These are phyloP conservation scores for Tuber brumale DNA, from an alignment of 495 filamentous ascomycete species.

Conservation along the genomic window DNA sequence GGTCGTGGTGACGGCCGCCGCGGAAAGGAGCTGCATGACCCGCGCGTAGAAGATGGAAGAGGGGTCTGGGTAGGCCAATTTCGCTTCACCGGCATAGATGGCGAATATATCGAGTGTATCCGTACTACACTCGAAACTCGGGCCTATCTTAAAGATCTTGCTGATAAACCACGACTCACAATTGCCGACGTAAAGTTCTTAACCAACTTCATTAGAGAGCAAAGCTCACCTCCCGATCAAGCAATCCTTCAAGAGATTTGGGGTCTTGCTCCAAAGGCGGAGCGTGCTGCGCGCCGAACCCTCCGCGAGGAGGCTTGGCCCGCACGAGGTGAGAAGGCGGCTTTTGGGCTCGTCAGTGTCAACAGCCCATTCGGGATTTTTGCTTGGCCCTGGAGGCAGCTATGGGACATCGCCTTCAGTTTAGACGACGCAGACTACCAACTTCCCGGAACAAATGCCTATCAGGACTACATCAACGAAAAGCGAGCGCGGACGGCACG, in stretches of 20 bases:
- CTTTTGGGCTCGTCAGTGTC: conserved; percentile 9
- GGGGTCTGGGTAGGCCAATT: conserved; percentile 26
- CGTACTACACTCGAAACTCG: conserved; percentile 27
- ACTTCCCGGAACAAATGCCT: background rate
- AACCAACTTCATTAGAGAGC: conserved; percentile 17
- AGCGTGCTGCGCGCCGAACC: conserved; percentile 24
- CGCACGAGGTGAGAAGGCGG: conserved; percentile 12
- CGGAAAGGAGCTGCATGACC: background rate
- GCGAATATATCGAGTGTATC: conserved; percentile 30
- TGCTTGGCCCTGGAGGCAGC: conserved; percentile 27
- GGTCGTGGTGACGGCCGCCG: background rate
- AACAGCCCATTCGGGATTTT: conserved; percentile 29
- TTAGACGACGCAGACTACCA: conserved; percentile 34
- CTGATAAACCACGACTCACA: conserved; percentile 24
- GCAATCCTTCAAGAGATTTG: conserved; percentile 33
- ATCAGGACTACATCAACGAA: background rate
- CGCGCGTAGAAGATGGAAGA: conserved; percentile 6
- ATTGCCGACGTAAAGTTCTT: conserved; percentile 19
- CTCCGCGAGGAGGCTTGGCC: conserved; percentile 26
- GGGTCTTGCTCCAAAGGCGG: conserved; percentile 26
- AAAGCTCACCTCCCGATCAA: conserved; percentile 23
- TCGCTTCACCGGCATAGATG: conserved; percentile 26
- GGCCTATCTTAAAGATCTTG: conserved; percentile 27
- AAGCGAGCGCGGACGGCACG: background rate
- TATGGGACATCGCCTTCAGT: conserved; percentile 27